phyloP scores from a whole-genome alignment of 768 basidiomycete genomes.

The Peribolospora baueri region DNA sequence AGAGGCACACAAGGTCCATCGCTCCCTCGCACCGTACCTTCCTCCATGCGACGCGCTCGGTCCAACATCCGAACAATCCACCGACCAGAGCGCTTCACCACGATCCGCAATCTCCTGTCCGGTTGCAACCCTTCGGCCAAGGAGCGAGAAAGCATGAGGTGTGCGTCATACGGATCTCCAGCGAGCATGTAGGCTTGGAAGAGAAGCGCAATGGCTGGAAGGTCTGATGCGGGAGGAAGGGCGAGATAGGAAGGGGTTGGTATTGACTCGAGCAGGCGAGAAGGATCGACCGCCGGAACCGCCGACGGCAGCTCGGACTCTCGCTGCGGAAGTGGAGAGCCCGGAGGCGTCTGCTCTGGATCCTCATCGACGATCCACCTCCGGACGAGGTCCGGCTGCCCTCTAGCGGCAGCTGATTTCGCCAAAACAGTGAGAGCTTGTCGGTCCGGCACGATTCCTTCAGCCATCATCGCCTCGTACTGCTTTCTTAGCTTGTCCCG shows the following conservation, averaged over 20 bases:
- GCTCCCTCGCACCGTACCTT: too few species aligned
- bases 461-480: slow-evolving; percentile 39
- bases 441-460: slow-evolving; percentile 39
- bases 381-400: background rate
- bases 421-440: background rate
- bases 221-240: background rate
- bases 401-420: background rate
- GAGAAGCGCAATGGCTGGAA: slow-evolving; percentile 27
- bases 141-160: slow-evolving; percentile 25
- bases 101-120: too few species aligned
- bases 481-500: slow-evolving; percentile 30
- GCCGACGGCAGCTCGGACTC: background rate
- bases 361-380: background rate
- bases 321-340: background rate
- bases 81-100: too few species aligned
- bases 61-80: too few species aligned
- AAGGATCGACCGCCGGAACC: background rate
- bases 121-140: too few species aligned
- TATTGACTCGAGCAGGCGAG: background rate
- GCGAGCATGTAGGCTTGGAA: slow-evolving; percentile 42
- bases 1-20: too few species aligned
- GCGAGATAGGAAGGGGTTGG: background rate
- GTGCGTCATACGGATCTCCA: slow-evolving; percentile 38
- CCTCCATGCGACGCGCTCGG: too few species aligned
- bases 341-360: background rate